Evolutionary conservation across 1,139 yeast species (phyloP), one percentile per base, ranked within the genome.

Genomic region (Pichia sp.): DNA sequence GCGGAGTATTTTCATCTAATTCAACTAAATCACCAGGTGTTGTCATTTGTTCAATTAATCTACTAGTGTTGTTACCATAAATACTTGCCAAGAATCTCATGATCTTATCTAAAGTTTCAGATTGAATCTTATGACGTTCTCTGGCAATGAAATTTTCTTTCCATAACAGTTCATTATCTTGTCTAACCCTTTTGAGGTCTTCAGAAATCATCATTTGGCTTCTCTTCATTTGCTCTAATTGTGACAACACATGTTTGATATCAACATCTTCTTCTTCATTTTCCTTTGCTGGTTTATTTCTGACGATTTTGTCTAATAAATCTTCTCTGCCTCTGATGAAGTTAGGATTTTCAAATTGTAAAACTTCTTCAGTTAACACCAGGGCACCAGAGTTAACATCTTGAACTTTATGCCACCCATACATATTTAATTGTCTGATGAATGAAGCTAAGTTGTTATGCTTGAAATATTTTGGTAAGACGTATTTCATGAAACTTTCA

Each of bases 391-490:
- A 75, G 42, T 69, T 82, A 45, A 83, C 79, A 66, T 85, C 96
- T 65, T 81, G 94, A 8, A 93, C 93, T 68, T 93, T 93, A 68
- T 93, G 98, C 90, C 96, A 93, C 34, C 98, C 99, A 63, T 93
- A 93, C 96, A 93, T 93, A 67, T 93, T 93, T 61, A 93, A 75
- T 64, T 93, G 99, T 49, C 99, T 79, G 14, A 93, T 98, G 73
- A 93, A 93, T 53, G 94, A 83, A 27, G 98, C 91, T 69, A 93
- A 91, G 66, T 93, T 91, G 56, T 88, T 85, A 67, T 93, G 99
- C 66, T 93, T 93, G 72, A 90, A 93, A 66, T 89, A 91, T 59
- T 83, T 85, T 10, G 98, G 98, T 50, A 93, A 72, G 28, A 93
- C 85, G 44, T 75, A 71, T 58, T 84, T 87, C 76, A 91, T 94